phyloP scores from a whole-genome alignment of 1,139 yeast species.

The Protomyces pachydermus region DNA sequence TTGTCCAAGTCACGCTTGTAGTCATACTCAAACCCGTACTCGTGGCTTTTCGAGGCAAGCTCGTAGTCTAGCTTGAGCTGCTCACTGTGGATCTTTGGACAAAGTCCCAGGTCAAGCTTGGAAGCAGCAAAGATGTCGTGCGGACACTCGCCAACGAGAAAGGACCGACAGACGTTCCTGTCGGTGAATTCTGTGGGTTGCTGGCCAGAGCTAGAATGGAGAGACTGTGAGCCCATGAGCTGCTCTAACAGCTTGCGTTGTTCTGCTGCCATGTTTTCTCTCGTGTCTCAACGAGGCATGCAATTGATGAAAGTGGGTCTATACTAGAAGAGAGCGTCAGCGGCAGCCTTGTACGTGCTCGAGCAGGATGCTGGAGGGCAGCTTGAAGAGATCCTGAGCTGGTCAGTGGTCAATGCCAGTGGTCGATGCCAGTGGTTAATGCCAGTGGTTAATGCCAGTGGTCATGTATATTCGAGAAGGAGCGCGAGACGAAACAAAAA shows the following conservation, averaged over 20 bases:
- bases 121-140: constrained; percentile 79
- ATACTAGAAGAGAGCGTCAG: too few relatives aligned
- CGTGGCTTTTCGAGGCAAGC: constrained; percentile 49
- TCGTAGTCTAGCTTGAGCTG: constrained; percentile 70
- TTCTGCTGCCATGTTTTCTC: constrained; percentile 51
- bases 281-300: too few relatives aligned
- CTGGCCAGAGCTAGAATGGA: constrained; percentile 40
- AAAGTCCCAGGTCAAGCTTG: constrained; percentile 75
- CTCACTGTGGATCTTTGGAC: constrained; percentile 72
- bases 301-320: too few relatives aligned
- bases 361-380: too few relatives aligned
- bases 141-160: constrained; percentile 82
- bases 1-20: constrained; percentile 52
- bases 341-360: too few relatives aligned
- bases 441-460: too few relatives aligned
- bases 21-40: constrained; percentile 53
- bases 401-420: too few relatives aligned
- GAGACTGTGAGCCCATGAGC: constrained; percentile 64
- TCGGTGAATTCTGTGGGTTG: constrained; percentile 48
- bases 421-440: too few relatives aligned
- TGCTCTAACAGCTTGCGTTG: constrained; percentile 74
- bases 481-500: neutral
- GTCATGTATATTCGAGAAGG: too few relatives aligned
- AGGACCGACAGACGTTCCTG: constrained; percentile 70
- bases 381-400: too few relatives aligned